Base-by-base conservation (phyloP, 164 flowering plant genomes). In the Dillenia suffruticosa region DNA sequence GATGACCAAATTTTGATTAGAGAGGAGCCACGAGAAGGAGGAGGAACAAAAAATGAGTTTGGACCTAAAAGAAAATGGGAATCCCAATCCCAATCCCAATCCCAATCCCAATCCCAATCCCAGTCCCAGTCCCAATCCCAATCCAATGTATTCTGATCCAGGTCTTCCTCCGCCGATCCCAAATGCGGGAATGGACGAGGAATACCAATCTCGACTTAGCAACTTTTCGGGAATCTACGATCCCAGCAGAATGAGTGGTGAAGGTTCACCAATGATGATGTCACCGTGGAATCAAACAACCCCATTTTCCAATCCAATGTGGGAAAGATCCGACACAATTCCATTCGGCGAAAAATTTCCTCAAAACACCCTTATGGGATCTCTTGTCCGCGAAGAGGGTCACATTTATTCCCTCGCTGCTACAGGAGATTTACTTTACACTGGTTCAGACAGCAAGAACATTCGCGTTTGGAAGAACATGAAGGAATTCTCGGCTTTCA, bases 381-480 rank as follows among this genome's bases (percentile, higher is more conserved):
- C 96, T 16, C 78, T 91, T 8, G 81, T 85, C 9, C 88, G 96
- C 13, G 93, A 91, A 65, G 97, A 91, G 45, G 97, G 96, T 2
- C 93, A 88, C 59, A 82, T 91, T 4, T 91, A 89, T 58, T 87
- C 96, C 12, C 61, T 91, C 1, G 93, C 93, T 5, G 81, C 93
- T 3, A 14, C 73, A 12, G 82, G 78, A 0, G 93, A 79, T 10
- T 72, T 91, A 9, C 77, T 89, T 2, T 91, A 89, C 79, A 91
- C 97, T 3, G 97, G 97, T n/a, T 91, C 97, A 1, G 96, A 91
- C 56, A 89, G 97, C 79, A 91, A 91, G 76, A 91, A 91, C 75
- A 89, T 91, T 58, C 89, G 96, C 8, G 92, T 89, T 0, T 91
- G 97, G 96, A 87, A 83, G 68, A 74, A 82, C 64, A 70, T 81